Conservation (phyloP, 495 filamentous ascomycete genomes). For the Jackrogersella minutella region DNA sequence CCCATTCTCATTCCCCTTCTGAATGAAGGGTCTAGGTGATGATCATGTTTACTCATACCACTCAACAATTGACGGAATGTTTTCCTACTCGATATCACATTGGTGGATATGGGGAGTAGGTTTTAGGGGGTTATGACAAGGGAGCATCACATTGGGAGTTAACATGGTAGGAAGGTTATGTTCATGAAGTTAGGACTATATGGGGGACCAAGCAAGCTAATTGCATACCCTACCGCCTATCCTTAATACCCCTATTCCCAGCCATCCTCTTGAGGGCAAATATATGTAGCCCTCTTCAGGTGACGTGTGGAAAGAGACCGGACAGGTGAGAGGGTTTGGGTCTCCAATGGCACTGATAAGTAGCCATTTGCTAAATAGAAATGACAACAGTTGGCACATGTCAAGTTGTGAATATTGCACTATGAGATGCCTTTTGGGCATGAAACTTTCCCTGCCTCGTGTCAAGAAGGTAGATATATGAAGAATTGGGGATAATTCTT, state of each 20-base stretch:
- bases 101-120: conserved; percentile 1
- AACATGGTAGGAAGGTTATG: conserved; percentile 29
- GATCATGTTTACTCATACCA: neutral
- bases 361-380: conserved; percentile 29
- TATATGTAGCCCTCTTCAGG: conserved; percentile 10
- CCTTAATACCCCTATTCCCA: conserved; percentile 37
- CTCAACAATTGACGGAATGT: no score
- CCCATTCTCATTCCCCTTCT: neutral
- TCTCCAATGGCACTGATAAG: conserved; percentile 16
- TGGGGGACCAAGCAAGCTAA: conserved; percentile 26
- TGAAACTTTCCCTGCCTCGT: neutral
- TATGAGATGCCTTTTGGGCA: neutral
- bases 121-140: conserved; percentile 19
- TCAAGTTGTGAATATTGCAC: conserved; percentile 4
- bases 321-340: conserved; percentile 9
- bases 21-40: conserved; percentile 3
- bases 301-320: conserved; percentile 16
- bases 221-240: conserved; percentile 31
- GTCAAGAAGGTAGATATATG: no score
- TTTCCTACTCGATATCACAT: conserved; percentile 18
- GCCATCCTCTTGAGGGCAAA: conserved; percentile 14
- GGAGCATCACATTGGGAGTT: conserved; percentile 30
- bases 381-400: conserved; percentile 15
- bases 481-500: no score
- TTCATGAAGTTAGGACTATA: conserved; percentile 39